phyloP scores from a whole-genome alignment of 495 filamentous ascomycete species.

The Penicillium dipodomyicola region DNA sequence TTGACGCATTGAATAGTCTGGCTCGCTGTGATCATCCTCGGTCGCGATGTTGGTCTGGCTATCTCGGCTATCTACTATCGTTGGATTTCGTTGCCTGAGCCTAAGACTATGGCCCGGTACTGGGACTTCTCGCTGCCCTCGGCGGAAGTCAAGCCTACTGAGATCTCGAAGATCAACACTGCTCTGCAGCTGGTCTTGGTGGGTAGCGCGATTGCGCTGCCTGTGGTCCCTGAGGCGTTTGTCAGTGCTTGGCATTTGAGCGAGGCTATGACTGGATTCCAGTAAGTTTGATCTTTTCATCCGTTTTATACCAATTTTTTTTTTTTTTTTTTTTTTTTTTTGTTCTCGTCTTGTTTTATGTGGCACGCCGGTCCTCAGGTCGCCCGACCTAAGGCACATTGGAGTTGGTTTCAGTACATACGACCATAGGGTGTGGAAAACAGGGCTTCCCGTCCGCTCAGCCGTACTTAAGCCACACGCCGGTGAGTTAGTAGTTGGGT shows the following conservation, averaged over 20 bases:
- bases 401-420: slow-evolving; percentile 29
- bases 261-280: slow-evolving; percentile 58
- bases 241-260: slow-evolving; percentile 50
- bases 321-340: slow-evolving; percentile 3
- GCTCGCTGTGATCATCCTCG: slow-evolving; percentile 83
- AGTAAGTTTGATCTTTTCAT: slow-evolving; percentile 57
- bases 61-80: slow-evolving; percentile 91
- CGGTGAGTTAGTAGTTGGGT: slow-evolving; percentile 50
- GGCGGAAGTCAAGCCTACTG: slow-evolving; percentile 89
- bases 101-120: slow-evolving; percentile 89
- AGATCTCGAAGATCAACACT: slow-evolving; percentile 88
- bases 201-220: slow-evolving; percentile 70
- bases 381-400: slow-evolving; percentile 14
- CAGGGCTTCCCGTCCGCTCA: slow-evolving; percentile 50
- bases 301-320: slow-evolving; percentile 4
- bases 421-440: slow-evolving; percentile 51
- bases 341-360: not conserved
- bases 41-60: slow-evolving; percentile 82
- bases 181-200: slow-evolving; percentile 76
- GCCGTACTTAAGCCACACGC: slow-evolving; percentile 52
- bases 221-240: slow-evolving; percentile 54
- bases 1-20: slow-evolving; percentile 55
- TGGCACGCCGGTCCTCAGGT: not conserved
- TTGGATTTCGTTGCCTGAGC: slow-evolving; percentile 87
- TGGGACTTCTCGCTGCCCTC: slow-evolving; percentile 96